phyloP scores from a whole-genome alignment of 2,329 filamentous ascomycete genomes.

The Arthrinium phaeospermum region DNA sequence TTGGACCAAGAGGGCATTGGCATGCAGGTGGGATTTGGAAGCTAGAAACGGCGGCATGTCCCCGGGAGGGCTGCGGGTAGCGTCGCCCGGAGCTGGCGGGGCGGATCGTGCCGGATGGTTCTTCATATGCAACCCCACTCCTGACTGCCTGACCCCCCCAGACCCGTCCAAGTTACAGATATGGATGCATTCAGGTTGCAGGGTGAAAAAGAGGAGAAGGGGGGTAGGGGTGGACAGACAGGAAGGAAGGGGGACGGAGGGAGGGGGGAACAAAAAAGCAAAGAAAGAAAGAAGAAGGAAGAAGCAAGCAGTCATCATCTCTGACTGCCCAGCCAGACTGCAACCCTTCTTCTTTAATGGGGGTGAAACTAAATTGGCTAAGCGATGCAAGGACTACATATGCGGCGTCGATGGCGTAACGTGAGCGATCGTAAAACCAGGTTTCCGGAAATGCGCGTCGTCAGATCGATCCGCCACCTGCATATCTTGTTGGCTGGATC shows the following conservation, averaged over 20 bases:
- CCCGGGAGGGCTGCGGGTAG: background rate
- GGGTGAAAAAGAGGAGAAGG: background rate
- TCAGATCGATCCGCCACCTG: conserved; percentile 9
- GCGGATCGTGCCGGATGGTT: conserved; percentile 5
- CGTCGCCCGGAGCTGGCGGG: background rate
- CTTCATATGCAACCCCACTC: background rate
- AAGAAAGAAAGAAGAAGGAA: background rate
- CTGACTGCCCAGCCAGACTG: background rate
- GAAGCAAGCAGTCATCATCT: background rate
- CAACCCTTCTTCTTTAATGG: background rate
- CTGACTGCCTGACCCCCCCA: background rate
- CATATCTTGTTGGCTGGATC: conserved; percentile 6
- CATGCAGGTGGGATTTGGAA: background rate
- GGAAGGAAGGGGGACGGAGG: background rate
- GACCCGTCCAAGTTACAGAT: background rate
- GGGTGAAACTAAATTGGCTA: conserved; percentile 9
- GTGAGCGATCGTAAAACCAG: conserved; percentile 2
- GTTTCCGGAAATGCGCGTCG: conserved; percentile 9
- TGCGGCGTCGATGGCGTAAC: conserved; percentile 16
- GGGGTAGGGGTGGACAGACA: background rate
- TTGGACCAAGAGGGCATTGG: background rate
- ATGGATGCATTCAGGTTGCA: background rate
- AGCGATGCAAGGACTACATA: background rate
- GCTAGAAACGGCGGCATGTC: background rate
- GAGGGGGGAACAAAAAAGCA: background rate